Evolutionary conservation across 108 stramenopile species (phyloP).

Genomic region (Cyclotella distinguenda): DNA sequence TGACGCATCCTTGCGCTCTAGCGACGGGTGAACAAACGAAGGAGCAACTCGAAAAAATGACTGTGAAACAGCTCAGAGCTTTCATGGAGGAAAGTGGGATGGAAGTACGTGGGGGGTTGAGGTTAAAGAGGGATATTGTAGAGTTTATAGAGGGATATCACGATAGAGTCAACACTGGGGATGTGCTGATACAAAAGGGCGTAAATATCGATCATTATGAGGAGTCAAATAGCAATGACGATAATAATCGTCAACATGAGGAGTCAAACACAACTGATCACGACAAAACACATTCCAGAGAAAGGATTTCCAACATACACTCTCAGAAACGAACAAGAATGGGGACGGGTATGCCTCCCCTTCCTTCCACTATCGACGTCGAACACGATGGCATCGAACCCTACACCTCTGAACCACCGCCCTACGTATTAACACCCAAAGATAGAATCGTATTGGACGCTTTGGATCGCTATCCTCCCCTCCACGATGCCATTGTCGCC

Average conservation of each 20-base stretch:
- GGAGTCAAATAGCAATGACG: not conserved
- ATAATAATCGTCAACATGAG: too few relatives aligned
- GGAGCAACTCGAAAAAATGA: conserved; percentile 63
- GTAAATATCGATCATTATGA: not conserved
- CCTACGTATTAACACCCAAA: conserved; percentile 42
- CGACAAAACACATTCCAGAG: too few relatives aligned
- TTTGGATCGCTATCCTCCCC: conserved; percentile 57
- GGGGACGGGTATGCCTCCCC: conserved; percentile 3
- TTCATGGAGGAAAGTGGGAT: conserved; percentile 37
- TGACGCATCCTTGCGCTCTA: too few relatives aligned
- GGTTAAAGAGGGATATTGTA: conserved; percentile 65
- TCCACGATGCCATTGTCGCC: conserved; percentile 40
- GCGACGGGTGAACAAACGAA: too few relatives aligned
- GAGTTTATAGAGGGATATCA: conserved; percentile 42
- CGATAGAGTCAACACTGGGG: not conserved
- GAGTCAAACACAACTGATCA: too few relatives aligned
- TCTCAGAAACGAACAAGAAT: not conserved
- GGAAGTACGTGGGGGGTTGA: conserved; percentile 20
- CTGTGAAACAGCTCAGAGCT: conserved; percentile 62
- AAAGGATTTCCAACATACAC: too few relatives aligned
- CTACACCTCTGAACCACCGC: not conserved
- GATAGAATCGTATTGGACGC: conserved; percentile 58
- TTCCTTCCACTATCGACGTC: not conserved
- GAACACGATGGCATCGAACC: not conserved
- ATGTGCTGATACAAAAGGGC: not conserved